Evolutionary conservation across 257 asterid genomes (phyloP).

Genomic region (Solanum ossicruentum): DNA sequence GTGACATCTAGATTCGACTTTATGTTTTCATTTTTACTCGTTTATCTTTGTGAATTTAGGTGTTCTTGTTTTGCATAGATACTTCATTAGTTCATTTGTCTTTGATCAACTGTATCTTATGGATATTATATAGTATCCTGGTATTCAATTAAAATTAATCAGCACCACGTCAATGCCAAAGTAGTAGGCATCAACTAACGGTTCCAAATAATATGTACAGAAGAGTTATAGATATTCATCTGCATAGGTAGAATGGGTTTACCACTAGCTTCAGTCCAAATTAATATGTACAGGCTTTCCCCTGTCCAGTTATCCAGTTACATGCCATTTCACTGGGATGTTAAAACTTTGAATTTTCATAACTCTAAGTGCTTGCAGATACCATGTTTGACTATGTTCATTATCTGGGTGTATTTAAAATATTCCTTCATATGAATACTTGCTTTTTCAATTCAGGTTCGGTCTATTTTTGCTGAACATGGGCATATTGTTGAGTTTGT

Average conservation of each 20-base stretch:
- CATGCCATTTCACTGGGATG: neutral
- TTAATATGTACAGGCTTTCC: neutral
- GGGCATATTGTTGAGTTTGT: slow-evolving; percentile 69
- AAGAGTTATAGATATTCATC: neutral
- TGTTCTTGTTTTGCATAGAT: neutral
- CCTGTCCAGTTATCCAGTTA: neutral
- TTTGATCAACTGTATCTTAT: neutral
- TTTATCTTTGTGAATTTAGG: neutral
- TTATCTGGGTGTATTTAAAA: neutral
- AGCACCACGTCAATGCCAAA: neutral
- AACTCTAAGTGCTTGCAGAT: neutral
- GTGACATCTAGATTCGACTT: neutral
- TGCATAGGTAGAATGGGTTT: neutral
- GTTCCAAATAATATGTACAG: neutral
- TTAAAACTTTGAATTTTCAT: neutral
- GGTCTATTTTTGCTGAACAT: slow-evolving; percentile 44
- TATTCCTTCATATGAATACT: neutral
- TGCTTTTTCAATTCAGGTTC: slow-evolving; percentile 18
- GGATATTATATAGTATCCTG: neutral
- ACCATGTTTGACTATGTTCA: neutral
- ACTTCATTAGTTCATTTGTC: neutral
- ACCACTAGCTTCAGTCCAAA: neutral
- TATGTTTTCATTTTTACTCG: neutral
- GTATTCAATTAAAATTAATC: neutral
- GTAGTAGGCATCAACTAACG: neutral